Percentiles rank a stretch among this genome's conserved stretches.
Conservation (phyloP, 495 filamentous ascomycete genomes). For the Hypoxylon intermedium region DNA sequence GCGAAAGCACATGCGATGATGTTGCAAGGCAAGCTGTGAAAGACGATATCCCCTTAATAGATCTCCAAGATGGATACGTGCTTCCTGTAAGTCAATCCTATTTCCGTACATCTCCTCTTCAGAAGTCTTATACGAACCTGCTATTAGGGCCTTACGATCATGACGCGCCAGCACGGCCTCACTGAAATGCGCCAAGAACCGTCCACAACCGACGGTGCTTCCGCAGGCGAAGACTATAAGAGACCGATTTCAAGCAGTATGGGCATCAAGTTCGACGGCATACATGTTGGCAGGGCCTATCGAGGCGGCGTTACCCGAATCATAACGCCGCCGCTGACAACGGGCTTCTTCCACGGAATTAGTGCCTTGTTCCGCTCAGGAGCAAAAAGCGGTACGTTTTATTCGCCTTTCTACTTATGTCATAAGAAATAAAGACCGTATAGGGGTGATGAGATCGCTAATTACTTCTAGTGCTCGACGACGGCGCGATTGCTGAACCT, state of each 20-base stretch:
- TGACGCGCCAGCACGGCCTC: conserved; percentile 53
- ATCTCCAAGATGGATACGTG: conserved; percentile 53
- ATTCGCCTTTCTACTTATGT: neutral
- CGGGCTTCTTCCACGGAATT: conserved; percentile 55
- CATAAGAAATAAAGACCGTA: neutral
- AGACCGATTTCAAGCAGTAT: conserved; percentile 44
- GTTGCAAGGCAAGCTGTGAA: conserved; percentile 11
- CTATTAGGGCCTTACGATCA: conserved; percentile 50
- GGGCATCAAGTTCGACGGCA: conserved; percentile 57
- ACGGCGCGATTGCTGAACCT: conserved; percentile 50
- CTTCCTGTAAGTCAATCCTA: conserved; percentile 39
- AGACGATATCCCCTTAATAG: conserved; percentile 35
- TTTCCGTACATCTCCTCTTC: neutral
- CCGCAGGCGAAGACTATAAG: conserved; percentile 43
- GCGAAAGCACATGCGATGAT: conserved; percentile 23
- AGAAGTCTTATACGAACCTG: neutral
- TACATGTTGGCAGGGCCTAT: conserved; percentile 50
- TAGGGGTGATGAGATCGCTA: neutral
- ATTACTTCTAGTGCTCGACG: conserved; percentile 25
- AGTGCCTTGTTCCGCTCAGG: conserved; percentile 54
- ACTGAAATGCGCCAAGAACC: conserved; percentile 52
- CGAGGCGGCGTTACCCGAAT: conserved; percentile 60
- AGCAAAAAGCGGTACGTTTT: conserved; percentile 44
- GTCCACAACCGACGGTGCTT: conserved; percentile 51
- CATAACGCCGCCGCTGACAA: conserved; percentile 51